Conservation (phyloP, 2,329 filamentous ascomycete genomes). For the Cyclaneusma minus region DNA sequence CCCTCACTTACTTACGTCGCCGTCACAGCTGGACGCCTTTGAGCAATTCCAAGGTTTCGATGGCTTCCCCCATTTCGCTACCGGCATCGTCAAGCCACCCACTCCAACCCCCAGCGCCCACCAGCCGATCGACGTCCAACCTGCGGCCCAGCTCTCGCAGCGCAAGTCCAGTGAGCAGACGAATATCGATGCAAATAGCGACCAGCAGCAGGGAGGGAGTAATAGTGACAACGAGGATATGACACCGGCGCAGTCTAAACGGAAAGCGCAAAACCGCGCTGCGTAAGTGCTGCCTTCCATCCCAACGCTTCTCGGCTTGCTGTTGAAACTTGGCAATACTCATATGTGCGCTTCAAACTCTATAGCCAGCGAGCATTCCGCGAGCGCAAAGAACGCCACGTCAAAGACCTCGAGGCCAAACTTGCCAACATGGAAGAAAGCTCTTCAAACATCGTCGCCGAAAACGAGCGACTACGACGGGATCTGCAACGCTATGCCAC, state of each 20-base stretch:
- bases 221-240: constrained; percentile 32
- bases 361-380: constrained; percentile 84
- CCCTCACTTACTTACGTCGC: constrained; percentile 7
- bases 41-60: constrained; percentile 17
- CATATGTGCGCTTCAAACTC: constrained; percentile 5
- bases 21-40: constrained; percentile 14
- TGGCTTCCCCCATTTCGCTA: constrained; percentile 12
- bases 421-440: constrained; percentile 62
- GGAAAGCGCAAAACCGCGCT: constrained; percentile 59
- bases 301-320: neutral
- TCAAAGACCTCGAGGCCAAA: constrained; percentile 83
- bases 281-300: constrained; percentile 36
- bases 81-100: constrained; percentile 5
- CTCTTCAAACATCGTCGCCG: constrained; percentile 55
- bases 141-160: constrained; percentile 13
- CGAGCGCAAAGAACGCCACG: constrained; percentile 86
- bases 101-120: constrained; percentile 1
- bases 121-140: constrained; percentile 2
- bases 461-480: constrained; percentile 76
- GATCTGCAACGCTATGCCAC: constrained; percentile 73
- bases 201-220: constrained; percentile 20
- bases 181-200: constrained; percentile 12
- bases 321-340: too few relatives aligned
- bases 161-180: constrained; percentile 12
- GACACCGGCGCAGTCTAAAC: constrained; percentile 38